Conservation (phyloP, 2,329 filamentous ascomycete genomes). For the Coleophoma crateriformis region DNA sequence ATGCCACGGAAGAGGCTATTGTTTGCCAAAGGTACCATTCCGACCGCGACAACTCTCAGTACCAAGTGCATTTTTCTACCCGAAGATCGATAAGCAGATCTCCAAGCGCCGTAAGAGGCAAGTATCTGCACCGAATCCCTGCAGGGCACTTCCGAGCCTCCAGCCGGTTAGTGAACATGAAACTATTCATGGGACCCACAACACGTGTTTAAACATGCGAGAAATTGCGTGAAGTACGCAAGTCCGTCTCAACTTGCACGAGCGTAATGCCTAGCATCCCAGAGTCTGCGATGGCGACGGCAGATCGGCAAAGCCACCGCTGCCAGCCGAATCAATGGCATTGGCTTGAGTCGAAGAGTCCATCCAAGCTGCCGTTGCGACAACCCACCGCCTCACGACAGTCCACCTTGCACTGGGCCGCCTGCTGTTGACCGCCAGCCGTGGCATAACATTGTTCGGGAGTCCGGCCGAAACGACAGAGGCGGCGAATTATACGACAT, state of each 20-base stretch:
- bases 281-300: background rate
- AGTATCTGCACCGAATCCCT: no score
- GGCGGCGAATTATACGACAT: background rate
- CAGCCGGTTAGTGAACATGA: background rate
- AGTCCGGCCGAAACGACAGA: background rate
- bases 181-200: background rate
- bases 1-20: no score
- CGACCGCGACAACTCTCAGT: no score
- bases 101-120: no score
- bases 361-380: background rate
- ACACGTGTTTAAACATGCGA: background rate
- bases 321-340: background rate
- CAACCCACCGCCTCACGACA: background rate
- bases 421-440: background rate
- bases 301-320: background rate
- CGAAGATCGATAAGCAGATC: no score
- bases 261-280: background rate
- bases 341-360: background rate
- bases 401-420: background rate
- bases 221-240: background rate
- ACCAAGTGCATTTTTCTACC: no score
- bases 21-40: no score
- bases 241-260: background rate
- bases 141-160: no score
- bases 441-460: background rate